Evolutionary conservation across 2,329 filamentous ascomycete species (phyloP).

Genomic region (Aspergillus uvarum): DNA sequence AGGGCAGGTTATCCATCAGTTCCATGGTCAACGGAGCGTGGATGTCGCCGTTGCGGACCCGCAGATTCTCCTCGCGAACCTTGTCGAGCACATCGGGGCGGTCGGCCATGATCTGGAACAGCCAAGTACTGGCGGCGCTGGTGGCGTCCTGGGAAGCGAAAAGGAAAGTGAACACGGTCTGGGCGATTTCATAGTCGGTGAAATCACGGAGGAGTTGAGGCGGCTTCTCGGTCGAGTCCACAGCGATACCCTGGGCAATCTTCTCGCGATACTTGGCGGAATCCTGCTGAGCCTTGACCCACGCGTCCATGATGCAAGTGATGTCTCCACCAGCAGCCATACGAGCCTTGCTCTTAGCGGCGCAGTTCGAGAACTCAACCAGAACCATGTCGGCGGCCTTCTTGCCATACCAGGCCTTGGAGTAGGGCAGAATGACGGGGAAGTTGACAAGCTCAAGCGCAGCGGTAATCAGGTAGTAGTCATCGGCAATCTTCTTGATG

Average conservation of each 20-base stretch:
- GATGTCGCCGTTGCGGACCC: constrained; percentile 71
- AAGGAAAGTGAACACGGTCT: constrained; percentile 56
- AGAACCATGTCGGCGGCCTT: constrained; percentile 92
- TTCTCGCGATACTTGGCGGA: constrained; percentile 79
- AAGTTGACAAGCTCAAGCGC: constrained; percentile 98
- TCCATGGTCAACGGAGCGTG: constrained; percentile 74
- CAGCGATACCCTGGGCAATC: constrained; percentile 67
- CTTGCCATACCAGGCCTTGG: constrained; percentile 96
- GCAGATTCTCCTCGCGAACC: constrained; percentile 85
- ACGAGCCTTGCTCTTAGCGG: constrained; percentile 87
- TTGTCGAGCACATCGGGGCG: constrained; percentile 88
- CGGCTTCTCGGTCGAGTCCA: constrained; percentile 69
- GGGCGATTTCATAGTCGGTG: constrained; percentile 50
- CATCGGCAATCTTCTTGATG: constrained; percentile 90
- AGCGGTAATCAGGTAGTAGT: constrained; percentile 95
- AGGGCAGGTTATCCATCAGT: constrained; percentile 81
- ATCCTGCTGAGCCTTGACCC: constrained; percentile 85
- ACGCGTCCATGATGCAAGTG: constrained; percentile 92
- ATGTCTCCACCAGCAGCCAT: constrained; percentile 86
- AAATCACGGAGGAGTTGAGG: constrained; percentile 53
- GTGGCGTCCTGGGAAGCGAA: constrained; percentile 81
- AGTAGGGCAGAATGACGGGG: constrained; percentile 92
- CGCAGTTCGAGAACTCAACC: constrained; percentile 83
- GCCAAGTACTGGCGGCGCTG: constrained; percentile 87
- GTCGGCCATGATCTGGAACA: constrained; percentile 92